Conservation (phyloP, 1,139 yeast genomes). For the Debaryomycetaceae sp. region DNA sequence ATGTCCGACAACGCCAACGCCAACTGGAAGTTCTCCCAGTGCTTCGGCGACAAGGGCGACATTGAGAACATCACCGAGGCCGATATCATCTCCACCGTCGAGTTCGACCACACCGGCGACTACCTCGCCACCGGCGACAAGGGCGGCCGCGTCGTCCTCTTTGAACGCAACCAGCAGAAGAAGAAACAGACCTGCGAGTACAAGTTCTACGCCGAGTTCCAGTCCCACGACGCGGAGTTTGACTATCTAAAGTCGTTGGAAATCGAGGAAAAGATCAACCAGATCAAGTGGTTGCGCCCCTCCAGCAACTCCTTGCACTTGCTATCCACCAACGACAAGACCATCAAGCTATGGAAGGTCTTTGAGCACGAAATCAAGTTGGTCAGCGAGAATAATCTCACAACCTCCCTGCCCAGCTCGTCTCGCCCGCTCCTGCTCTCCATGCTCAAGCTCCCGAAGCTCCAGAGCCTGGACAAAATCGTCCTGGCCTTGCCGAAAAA, state of each 20-base stretch:
- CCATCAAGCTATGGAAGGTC: constrained; percentile 94
- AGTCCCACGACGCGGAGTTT: constrained; percentile 97
- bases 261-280: constrained; percentile 96
- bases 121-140: constrained; percentile 96
- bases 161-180: constrained; percentile 76
- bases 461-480: constrained; percentile 86
- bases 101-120: constrained; percentile 91
- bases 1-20: constrained; percentile 10
- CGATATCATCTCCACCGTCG: constrained; percentile 94
- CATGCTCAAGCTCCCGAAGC: constrained; percentile 67
- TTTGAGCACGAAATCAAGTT: constrained; percentile 86
- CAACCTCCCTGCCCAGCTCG: constrained; percentile 9
- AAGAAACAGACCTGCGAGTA: constrained; percentile 73
- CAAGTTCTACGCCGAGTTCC: constrained; percentile 93
- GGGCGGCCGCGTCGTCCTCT: constrained; percentile 95
- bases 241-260: constrained; percentile 93
- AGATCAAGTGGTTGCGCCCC: constrained; percentile 91
- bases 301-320: constrained; percentile 82
- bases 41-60: constrained; percentile 98
- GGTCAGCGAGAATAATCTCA: constrained; percentile 80
- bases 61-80: constrained; percentile 95
- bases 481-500: constrained; percentile 92
- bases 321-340: constrained; percentile 90
- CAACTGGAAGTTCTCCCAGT: constrained; percentile 68
- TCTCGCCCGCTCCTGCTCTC: constrained; percentile 7